Conservation (phyloP, 805 yeast genomes). For the Naumovozyma dairenensis region DNA sequence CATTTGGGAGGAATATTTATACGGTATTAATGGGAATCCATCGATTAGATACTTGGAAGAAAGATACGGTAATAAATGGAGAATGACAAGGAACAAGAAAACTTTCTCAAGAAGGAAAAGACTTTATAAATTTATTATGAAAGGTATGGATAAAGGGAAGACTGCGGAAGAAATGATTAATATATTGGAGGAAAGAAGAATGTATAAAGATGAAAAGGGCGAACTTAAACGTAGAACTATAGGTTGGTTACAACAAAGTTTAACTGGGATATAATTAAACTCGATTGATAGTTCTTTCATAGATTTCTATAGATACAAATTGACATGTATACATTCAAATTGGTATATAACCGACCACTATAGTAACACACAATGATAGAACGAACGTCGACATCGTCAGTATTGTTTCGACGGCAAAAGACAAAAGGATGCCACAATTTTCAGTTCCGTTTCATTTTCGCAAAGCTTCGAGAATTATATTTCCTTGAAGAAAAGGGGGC, state of each 20-base stretch:
- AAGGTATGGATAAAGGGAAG: conserved; percentile 27
- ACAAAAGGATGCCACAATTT: no score
- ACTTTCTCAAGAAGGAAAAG: conserved; percentile 30
- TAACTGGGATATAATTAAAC: conserved; percentile 27
- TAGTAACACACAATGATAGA: no score
- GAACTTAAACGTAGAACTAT: conserved; percentile 27
- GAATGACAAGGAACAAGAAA: conserved; percentile 29
- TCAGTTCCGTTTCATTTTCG: no score
- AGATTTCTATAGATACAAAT: not conserved
- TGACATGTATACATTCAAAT: not conserved
- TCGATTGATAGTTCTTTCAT: no score
- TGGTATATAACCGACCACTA: no score
- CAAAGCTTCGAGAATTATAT: no score
- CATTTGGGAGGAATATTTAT: conserved; percentile 33
- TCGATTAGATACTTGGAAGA: conserved; percentile 33
- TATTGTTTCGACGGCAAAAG: no score
- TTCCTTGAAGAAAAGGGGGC: no score
- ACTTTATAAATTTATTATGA: conserved; percentile 27
- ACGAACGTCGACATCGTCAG: no score
- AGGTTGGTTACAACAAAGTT: conserved; percentile 31
- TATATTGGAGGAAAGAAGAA: conserved; percentile 22
- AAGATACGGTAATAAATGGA: conserved; percentile 35
- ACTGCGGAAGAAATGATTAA: conserved; percentile 28
- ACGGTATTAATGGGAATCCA: conserved; percentile 34
- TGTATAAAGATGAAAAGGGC: conserved; percentile 27